Percentiles rank a stretch among this genome's conserved stretches.
These are phyloP conservation scores for Paradendryphiella salina DNA, from an alignment of 2,329 filamentous ascomycete species.

Conservation along the genomic window DNA sequence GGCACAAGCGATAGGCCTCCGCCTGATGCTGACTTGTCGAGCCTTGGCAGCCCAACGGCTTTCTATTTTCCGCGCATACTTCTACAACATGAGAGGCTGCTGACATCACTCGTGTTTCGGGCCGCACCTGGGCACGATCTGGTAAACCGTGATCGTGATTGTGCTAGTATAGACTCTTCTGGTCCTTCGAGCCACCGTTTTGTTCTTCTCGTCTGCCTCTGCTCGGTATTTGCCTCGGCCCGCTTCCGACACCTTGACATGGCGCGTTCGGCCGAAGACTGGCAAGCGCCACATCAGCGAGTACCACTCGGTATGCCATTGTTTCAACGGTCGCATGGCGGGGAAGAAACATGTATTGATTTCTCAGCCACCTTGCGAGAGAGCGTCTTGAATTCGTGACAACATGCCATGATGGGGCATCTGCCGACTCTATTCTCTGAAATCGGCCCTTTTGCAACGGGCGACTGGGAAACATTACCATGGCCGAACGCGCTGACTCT, in stretches of 20 bases:
- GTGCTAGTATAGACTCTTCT: not conserved
- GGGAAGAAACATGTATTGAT: no score
- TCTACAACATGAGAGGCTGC: slow-evolving; percentile 2
- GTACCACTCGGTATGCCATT: not conserved
- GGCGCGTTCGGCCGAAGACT: not conserved
- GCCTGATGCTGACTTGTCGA: slow-evolving; percentile 6
- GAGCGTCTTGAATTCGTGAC: not conserved
- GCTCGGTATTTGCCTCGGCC: not conserved
- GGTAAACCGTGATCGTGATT: not conserved
- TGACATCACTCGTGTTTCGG: not conserved
- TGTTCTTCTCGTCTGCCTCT: not conserved
- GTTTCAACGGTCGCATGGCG: slow-evolving; percentile 2
- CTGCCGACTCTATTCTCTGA: not conserved
- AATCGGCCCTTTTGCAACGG: slow-evolving; percentile 8
- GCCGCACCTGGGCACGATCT: not conserved
- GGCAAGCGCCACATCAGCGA: no score
- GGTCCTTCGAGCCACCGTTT: not conserved
- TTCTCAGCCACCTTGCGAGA: no score
- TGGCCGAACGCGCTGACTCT: not conserved
- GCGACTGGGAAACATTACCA: slow-evolving; percentile 2
- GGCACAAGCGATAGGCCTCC: slow-evolving; percentile 10
- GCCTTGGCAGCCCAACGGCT: slow-evolving; percentile 8
- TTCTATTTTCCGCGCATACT: not conserved
- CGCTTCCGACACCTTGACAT: not conserved
- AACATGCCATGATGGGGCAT: not conserved